Evolutionary conservation across 2,329 filamentous ascomycete genomes (phyloP).

Genomic region (Sporothrix phasma): DNA sequence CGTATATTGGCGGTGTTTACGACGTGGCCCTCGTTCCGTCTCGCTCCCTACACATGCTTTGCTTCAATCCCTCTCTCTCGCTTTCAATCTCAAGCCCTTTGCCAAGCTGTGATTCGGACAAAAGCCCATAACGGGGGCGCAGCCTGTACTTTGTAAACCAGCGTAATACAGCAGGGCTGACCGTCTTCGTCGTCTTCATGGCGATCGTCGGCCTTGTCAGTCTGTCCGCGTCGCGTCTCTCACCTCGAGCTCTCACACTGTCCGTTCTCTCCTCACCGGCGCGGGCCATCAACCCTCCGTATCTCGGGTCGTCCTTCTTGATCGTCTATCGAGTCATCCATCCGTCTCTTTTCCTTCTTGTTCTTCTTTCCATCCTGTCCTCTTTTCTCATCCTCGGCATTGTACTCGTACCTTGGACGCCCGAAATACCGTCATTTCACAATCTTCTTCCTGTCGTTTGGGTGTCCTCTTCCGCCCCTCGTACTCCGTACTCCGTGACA

Average conservation of each 20-base stretch:
- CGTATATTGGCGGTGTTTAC: no score
- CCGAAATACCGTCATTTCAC: not conserved
- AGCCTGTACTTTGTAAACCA: not conserved
- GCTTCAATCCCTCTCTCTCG: not conserved
- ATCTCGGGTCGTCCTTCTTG: not conserved
- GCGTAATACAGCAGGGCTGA: not conserved
- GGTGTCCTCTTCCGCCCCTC: not conserved
- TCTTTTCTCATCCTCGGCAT: no score
- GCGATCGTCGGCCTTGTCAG: not conserved
- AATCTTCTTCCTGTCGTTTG: not conserved
- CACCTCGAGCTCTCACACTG: not conserved
- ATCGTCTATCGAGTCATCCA: no score
- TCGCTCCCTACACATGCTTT: not conserved
- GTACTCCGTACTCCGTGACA: not conserved
- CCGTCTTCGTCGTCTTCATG: not conserved
- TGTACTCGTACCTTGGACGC: not conserved
- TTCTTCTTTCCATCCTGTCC: no score
- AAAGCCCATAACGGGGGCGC: not conserved
- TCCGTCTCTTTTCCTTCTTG: not conserved
- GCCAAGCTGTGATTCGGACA: conserved; percentile 4
- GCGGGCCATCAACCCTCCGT: not conserved
- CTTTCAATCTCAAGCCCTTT: no score
- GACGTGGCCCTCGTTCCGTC: not conserved
- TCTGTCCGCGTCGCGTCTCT: not conserved
- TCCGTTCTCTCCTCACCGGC: not conserved